Evolutionary conservation across 768 basidiomycete genomes (phyloP), one percentile per base, ranked within the genome.

Genomic region (Pleurotus eryngii): DNA sequence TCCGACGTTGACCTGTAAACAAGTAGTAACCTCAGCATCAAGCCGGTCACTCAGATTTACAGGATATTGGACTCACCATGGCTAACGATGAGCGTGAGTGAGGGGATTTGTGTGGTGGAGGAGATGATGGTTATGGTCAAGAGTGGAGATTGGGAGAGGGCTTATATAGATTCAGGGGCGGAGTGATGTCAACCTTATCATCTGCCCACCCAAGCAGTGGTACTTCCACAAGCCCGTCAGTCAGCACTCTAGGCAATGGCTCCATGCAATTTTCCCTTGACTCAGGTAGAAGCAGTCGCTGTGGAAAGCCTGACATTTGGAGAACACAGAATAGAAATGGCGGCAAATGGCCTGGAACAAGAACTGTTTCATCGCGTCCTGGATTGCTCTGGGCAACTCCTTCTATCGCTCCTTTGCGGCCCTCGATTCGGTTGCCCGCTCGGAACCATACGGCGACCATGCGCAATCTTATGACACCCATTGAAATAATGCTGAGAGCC

Each of bases 1-100:
- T 66, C 95, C 95, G 72, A 95, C 93, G 77, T 92, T 90, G 77
- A 93, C 87, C 76, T 79, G 9, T 37, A 35, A 30, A 15, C 35
- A 56, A 38, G n/a, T 4, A 9, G 26, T n/a, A 4, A 22, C 9
- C n/a, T 54, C 51, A 50, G 37, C 14, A 2, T 17, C 14, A 14
- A 30, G 7, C 30, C 8, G 2, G 9, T 30, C 30, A 30, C 30
- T 30, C 30, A 30, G 30, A 30, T 30, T 1, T 30, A 11, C 8
- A 45, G 2, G 20, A 45, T n/a, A 15, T 3, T 17, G 20, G n/a
- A 1, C 56, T 51, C 47, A 60, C 60, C 60, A 60, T 60, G 35
- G 18, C 50, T 6, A 49, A 22, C 20, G 40, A 55, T 17, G 35
- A 54, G 15, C 11, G n/a, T 17, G 42, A 11, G 27, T 15, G 46